A percentile compares a stretch with the other conserved stretches of the same genome.
These are phyloP conservation scores for Chimonanthus praecox DNA, from an alignment of 164 flowering plant genomes.

Conservation along the genomic window DNA sequence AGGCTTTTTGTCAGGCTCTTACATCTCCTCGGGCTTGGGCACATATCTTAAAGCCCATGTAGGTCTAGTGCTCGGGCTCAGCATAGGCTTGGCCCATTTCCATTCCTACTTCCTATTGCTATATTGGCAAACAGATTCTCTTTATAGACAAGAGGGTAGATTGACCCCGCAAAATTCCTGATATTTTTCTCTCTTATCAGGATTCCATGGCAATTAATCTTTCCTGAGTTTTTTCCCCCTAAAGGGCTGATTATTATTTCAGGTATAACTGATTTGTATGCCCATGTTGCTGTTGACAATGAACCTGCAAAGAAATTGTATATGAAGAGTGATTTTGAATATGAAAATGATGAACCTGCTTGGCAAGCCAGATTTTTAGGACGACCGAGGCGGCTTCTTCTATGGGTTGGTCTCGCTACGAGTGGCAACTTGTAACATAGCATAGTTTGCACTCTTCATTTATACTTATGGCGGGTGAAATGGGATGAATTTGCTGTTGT, in stretches of 20 bases:
- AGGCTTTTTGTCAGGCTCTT: too few species aligned
- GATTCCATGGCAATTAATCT: too few species aligned
- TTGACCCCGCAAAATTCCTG: too few species aligned
- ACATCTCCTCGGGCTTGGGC: too few species aligned
- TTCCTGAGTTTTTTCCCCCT: not conserved
- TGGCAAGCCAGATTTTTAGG: slow-evolving; percentile 89
- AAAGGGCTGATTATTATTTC: slow-evolving; percentile 15
- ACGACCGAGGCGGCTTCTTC: slow-evolving; percentile 63
- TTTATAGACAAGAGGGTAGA: too few species aligned
- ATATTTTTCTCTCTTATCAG: too few species aligned
- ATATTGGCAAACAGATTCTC: too few species aligned
- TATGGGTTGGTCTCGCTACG: slow-evolving; percentile 53
- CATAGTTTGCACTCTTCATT: not conserved
- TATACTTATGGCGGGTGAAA: not conserved
- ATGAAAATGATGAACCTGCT: slow-evolving; percentile 84
- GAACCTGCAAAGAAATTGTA: slow-evolving; percentile 76
- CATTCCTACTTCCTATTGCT: too few species aligned
- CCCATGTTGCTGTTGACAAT: slow-evolving; percentile 83
- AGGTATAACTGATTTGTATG: slow-evolving; percentile 87
- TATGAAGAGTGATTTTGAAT: slow-evolving; percentile 64
- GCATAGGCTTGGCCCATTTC: too few species aligned
- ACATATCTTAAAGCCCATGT: too few species aligned
- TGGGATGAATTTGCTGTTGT: not conserved
- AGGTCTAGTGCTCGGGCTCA: too few species aligned
- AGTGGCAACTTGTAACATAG: slow-evolving; percentile 16